These are phyloP conservation scores for Plasmodium cynomolgi DNA, from an alignment of 169 alveolate genomes.

Conservation along the genomic window DNA sequence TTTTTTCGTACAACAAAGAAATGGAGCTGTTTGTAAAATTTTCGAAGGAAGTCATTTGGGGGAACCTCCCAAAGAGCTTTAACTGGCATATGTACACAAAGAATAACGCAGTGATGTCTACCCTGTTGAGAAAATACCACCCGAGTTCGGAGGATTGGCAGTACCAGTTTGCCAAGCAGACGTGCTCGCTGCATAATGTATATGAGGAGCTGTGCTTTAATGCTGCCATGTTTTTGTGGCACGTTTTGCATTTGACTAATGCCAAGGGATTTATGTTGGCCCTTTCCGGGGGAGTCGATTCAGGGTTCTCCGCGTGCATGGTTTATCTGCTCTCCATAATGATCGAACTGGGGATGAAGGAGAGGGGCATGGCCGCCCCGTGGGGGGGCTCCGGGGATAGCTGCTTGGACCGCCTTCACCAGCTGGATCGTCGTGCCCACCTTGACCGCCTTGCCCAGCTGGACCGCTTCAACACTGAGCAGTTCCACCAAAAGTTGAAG, in stretches of 20 bases:
- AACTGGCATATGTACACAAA: slow-evolving; percentile 22
- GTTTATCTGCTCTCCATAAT: slow-evolving; percentile 53
- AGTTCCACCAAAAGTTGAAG: slow-evolving; percentile 14
- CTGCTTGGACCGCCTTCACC: neutral
- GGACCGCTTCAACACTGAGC: neutral
- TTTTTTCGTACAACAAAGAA: slow-evolving; percentile 37
- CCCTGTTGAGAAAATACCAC: slow-evolving; percentile 20
- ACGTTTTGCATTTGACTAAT: slow-evolving; percentile 54
- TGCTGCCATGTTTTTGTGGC: slow-evolving; percentile 62
- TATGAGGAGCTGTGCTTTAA: slow-evolving; percentile 72
- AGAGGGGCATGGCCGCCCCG: neutral
- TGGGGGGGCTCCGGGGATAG: neutral
- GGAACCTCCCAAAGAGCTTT: slow-evolving; percentile 12
- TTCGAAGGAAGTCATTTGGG: slow-evolving; percentile 13
- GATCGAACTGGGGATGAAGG: slow-evolving; percentile 29
- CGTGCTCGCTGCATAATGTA: slow-evolving; percentile 25
- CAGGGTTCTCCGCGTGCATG: slow-evolving; percentile 62
- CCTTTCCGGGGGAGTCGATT: slow-evolving; percentile 74
- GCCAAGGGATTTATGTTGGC: slow-evolving; percentile 72
- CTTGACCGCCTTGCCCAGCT: neutral
- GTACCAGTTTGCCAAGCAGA: slow-evolving; percentile 11
- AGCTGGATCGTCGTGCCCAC: neutral
- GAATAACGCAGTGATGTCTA: neutral
- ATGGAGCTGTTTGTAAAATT: slow-evolving; percentile 2
- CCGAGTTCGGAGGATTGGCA: neutral